Evolutionary conservation across 345 rosid genomes (phyloP).

Genomic region (Geranium rotundifolium): DNA sequence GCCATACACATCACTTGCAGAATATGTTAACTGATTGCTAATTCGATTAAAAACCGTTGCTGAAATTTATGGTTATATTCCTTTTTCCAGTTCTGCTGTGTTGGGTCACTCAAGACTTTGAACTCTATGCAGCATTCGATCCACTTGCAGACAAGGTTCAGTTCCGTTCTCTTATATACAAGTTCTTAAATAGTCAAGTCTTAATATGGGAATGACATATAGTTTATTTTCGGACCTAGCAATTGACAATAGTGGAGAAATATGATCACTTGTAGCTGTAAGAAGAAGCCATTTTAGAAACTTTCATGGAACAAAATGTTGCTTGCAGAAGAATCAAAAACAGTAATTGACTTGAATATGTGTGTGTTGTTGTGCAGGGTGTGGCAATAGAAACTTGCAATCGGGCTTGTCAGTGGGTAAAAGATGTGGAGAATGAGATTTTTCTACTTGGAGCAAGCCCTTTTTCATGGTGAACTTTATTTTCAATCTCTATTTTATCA

Average conservation of each 20-base stretch:
- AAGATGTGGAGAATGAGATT: constrained; percentile 31
- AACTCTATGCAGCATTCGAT: constrained; percentile 95
- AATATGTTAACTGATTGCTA: not conserved
- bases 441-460: constrained; percentile 34
- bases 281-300: too few relatives aligned
- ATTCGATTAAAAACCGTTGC: not conserved
- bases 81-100: constrained; percentile 71
- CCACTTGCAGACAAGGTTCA: constrained; percentile 95
- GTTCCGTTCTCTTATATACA: not conserved
- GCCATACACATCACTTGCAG: not conserved
- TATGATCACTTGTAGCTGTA: too few relatives aligned
- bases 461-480: too few relatives aligned
- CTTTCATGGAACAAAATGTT: too few relatives aligned
- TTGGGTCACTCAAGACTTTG: constrained; percentile 96
- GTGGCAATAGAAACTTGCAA: constrained; percentile 28
- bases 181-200: not conserved
- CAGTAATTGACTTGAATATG: not conserved
- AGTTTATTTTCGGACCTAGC: too few relatives aligned
- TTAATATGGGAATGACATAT: not conserved
- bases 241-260: too few relatives aligned
- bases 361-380: too few relatives aligned
- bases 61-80: not conserved
- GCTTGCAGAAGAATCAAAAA: too few relatives aligned
- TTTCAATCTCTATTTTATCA: too few relatives aligned
- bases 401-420: constrained; percentile 30